These are phyloP conservation scores for Nephelium lappaceum DNA, from an alignment of 345 rosid genomes.

Conservation along the genomic window DNA sequence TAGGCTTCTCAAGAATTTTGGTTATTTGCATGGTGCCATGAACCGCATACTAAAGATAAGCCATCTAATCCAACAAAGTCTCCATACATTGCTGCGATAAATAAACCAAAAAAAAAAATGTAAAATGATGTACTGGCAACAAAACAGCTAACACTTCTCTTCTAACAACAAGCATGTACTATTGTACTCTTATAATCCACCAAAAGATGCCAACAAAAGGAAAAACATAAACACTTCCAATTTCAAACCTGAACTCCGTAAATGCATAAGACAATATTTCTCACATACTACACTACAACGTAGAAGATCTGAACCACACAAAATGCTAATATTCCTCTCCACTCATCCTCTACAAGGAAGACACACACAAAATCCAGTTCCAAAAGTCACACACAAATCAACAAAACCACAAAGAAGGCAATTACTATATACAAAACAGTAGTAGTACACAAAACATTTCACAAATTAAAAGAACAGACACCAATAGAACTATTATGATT, in stretches of 20 bases:
- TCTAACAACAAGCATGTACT: not conserved
- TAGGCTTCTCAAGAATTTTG: constrained; percentile 64
- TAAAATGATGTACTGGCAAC: not conserved
- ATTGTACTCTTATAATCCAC: not conserved
- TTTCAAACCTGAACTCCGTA: not conserved
- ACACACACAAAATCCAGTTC: not conserved
- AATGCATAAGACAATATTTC: not conserved
- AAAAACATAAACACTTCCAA: not conserved
- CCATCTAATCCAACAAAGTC: constrained; percentile 12
- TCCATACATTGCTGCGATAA: not conserved
- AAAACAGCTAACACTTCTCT: not conserved
- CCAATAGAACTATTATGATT: not conserved
- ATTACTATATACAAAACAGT: not conserved
- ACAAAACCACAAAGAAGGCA: not conserved
- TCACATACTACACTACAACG: not conserved
- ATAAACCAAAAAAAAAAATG: not conserved
- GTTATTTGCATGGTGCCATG: constrained; percentile 44
- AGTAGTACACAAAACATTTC: not conserved
- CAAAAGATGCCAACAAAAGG: not conserved
- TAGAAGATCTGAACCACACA: not conserved
- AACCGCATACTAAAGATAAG: constrained; percentile 9
- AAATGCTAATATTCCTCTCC: not conserved
- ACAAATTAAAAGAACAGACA: not conserved
- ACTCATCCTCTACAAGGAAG: not conserved
- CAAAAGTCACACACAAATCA: not conserved